phyloP scores from a whole-genome alignment of 2,329 filamentous ascomycete species.

The Colletotrichum sublineola region DNA sequence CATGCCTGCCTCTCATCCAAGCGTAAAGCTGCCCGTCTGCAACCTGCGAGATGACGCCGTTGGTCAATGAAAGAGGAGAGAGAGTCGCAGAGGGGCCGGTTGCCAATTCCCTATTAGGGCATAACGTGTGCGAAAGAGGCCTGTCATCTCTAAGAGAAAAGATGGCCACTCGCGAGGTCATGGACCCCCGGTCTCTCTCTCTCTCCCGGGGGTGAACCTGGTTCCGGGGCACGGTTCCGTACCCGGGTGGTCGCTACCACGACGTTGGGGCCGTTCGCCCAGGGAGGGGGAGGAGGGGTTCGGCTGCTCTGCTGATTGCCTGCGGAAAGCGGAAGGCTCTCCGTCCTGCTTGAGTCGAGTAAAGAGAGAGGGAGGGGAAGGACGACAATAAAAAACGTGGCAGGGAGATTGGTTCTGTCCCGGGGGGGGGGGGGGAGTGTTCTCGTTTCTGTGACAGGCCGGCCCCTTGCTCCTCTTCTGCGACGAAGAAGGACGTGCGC shows the following conservation, averaged over 20 bases:
- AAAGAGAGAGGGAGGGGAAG: not conserved
- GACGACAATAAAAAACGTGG: slow-evolving; percentile 29
- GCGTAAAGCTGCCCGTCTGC: slow-evolving; percentile 5
- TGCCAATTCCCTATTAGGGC: not conserved
- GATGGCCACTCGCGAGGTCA: slow-evolving; percentile 32
- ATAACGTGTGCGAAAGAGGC: not conserved
- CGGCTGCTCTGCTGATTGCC: slow-evolving; percentile 22
- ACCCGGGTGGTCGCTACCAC: slow-evolving; percentile 38
- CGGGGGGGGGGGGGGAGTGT: slow-evolving; percentile 9
- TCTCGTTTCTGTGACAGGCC: slow-evolving; percentile 39
- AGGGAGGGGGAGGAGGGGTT: not conserved
- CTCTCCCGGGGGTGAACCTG: slow-evolving; percentile 23
- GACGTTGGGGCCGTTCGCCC: slow-evolving; percentile 37
- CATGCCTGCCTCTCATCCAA: not conserved
- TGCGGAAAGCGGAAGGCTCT: slow-evolving; percentile 29
- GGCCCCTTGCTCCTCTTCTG: slow-evolving; percentile 29
- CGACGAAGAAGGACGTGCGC: slow-evolving; percentile 33
- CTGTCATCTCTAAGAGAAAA: slow-evolving; percentile 20
- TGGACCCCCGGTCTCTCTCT: slow-evolving; percentile 2
- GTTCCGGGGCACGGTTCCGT: slow-evolving; percentile 35
- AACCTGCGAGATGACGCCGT: slow-evolving; percentile 15
- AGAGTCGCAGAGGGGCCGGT: slow-evolving; percentile 17
- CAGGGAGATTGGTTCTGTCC: slow-evolving; percentile 33
- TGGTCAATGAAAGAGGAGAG: not conserved
- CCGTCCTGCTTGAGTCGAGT: slow-evolving; percentile 35